A percentile compares a stretch with the other conserved stretches of the same genome.
These are phyloP conservation scores for Agastache rugosa DNA, from an alignment of 257 asterid species.

Conservation along the genomic window DNA sequence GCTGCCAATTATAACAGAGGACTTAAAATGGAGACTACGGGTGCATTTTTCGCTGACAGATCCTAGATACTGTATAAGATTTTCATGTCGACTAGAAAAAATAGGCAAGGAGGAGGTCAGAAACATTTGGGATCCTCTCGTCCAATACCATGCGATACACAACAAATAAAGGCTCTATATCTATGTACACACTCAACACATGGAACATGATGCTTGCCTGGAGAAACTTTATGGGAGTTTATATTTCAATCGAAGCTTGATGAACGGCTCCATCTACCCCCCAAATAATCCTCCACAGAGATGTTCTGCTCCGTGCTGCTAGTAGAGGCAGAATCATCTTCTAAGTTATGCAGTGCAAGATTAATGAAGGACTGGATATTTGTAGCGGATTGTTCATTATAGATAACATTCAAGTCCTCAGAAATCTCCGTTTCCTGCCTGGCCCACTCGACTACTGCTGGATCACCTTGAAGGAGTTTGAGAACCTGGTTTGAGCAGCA, in stretches of 20 bases:
- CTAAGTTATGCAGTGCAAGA: constrained; percentile 75
- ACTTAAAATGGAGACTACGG: background rate
- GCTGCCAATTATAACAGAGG: constrained; percentile 12
- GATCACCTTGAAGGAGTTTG: constrained; percentile 77
- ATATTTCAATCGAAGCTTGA: constrained; percentile 66
- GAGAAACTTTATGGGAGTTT: no score
- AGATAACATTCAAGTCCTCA: constrained; percentile 50
- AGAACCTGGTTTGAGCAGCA: constrained; percentile 58
- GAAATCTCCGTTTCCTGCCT: constrained; percentile 49
- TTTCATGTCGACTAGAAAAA: constrained; percentile 26
- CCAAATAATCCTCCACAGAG: constrained; percentile 83
- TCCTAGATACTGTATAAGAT: background rate
- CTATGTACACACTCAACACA: constrained; percentile 33
- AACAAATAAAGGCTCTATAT: constrained; percentile 24
- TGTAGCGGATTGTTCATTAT: constrained; percentile 54
- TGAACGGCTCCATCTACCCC: constrained; percentile 80
- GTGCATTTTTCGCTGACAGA: background rate
- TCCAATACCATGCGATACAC: constrained; percentile 50
- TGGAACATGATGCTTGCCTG: constrained; percentile 16
- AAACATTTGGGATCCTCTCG: constrained; percentile 52
- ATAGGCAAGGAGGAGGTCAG: constrained; percentile 64
- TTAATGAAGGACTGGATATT: constrained; percentile 77
- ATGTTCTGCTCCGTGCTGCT: constrained; percentile 70
- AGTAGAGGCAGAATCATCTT: constrained; percentile 69
- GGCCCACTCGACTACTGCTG: constrained; percentile 61